Evolutionary conservation across 108 stramenopile species (phyloP).

Genomic region (Discostella pseudostelligera): DNA sequence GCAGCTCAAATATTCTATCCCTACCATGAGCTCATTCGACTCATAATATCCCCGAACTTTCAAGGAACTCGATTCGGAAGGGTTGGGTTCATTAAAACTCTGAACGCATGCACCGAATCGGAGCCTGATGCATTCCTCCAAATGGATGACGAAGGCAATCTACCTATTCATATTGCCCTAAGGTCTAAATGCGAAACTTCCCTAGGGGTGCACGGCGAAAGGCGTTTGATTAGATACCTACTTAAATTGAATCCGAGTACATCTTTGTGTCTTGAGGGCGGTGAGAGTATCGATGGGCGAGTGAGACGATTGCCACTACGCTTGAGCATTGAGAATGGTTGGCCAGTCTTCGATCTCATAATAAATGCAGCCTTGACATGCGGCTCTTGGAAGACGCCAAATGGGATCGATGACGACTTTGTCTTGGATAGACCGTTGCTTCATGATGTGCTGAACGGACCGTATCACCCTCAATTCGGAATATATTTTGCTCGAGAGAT

Average conservation of each 20-base stretch:
- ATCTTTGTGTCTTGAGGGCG: conserved; percentile 31
- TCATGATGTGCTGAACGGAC: conserved; percentile 40
- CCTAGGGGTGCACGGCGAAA: conserved; percentile 37
- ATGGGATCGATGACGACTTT: conserved; percentile 7
- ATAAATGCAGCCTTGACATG: conserved; percentile 23
- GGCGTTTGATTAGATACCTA: conserved; percentile 42
- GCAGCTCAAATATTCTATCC: conserved; percentile 37
- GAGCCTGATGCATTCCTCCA: conserved; percentile 40
- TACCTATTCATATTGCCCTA: conserved; percentile 53
- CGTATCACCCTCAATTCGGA: conserved; percentile 38
- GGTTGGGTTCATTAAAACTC: conserved; percentile 35
- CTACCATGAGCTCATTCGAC: conserved; percentile 46
- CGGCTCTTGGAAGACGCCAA: conserved; percentile 13
- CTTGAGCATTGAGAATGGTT: conserved; percentile 43
- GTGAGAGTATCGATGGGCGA: conserved; percentile 1
- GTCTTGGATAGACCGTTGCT: conserved; percentile 18
- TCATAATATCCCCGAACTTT: conserved; percentile 37
- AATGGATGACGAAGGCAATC: conserved; percentile 35
- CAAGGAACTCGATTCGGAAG: conserved; percentile 42
- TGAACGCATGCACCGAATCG: conserved; percentile 41
- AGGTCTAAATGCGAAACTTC: conserved; percentile 44
- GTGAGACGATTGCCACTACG: conserved; percentile 34
- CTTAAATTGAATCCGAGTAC: conserved; percentile 28
- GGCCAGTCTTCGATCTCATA: conserved; percentile 47
- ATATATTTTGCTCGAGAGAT: conserved; percentile 47